Evolutionary conservation across 768 basidiomycete genomes (phyloP).

Genomic region (Boletellus emodensis): DNA sequence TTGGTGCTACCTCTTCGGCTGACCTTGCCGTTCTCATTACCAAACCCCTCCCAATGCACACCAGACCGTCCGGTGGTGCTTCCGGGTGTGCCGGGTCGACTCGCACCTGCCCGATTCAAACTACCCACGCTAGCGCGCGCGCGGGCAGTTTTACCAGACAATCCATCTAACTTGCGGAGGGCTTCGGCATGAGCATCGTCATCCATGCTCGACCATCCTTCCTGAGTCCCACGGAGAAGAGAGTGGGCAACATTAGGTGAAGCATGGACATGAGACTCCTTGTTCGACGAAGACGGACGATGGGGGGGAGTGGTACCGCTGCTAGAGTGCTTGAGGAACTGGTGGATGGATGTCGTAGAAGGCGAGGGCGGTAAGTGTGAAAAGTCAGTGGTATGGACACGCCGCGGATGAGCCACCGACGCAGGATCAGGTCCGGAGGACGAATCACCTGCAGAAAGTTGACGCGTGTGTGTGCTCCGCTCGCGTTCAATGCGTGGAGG

Average conservation of each 20-base stretch:
- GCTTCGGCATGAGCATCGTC: constrained; percentile 89
- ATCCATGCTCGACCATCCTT: constrained; percentile 85
- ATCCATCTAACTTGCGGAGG: constrained; percentile 87
- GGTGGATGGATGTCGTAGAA: constrained; percentile 84
- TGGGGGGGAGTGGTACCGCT: constrained; percentile 36
- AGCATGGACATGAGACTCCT: constrained; percentile 40
- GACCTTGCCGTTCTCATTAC: constrained; percentile 32
- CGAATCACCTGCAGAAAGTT: constrained; percentile 65
- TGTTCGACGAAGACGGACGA: constrained; percentile 36
- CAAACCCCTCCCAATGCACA: constrained; percentile 75
- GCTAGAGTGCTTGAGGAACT: constrained; percentile 62
- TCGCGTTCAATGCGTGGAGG: constrained; percentile 26
- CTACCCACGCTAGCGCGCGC: constrained; percentile 75
- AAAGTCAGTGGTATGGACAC: constrained; percentile 71
- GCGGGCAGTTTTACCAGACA: constrained; percentile 71
- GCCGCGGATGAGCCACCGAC: constrained; percentile 49
- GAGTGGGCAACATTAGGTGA: constrained; percentile 76
- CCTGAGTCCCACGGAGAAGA: constrained; percentile 79
- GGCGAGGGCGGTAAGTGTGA: constrained; percentile 90
- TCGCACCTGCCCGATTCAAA: constrained; percentile 60
- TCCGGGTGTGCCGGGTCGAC: constrained; percentile 73
- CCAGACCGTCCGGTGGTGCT: constrained; percentile 45
- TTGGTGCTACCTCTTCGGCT: constrained; percentile 37
- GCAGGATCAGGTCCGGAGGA: constrained; percentile 49
- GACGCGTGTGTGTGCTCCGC: constrained; percentile 52